Evolutionary conservation across 2,329 filamentous ascomycete species (phyloP).

Genomic region (Albifimbria verrucaria): DNA sequence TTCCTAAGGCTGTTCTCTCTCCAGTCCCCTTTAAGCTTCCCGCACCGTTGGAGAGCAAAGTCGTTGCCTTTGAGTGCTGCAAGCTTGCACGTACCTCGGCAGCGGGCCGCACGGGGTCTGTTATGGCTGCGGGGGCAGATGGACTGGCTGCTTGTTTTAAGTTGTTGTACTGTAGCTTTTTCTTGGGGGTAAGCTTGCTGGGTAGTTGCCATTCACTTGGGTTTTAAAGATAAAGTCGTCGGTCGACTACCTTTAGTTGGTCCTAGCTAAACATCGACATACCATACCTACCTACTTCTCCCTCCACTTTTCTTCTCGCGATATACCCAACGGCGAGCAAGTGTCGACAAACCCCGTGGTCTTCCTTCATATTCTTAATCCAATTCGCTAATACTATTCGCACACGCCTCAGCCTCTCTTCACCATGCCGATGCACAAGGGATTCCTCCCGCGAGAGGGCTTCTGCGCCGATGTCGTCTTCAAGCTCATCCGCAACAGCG

Average conservation of each 20-base stretch:
- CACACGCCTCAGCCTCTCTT: not conserved
- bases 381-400: too few relatives aligned
- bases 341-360: too few relatives aligned
- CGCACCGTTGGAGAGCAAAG: not conserved
- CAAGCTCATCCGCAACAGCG: slow-evolving; percentile 55
- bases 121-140: not conserved
- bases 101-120: not conserved
- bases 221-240: too few relatives aligned
- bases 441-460: slow-evolving; percentile 53
- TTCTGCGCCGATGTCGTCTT: slow-evolving; percentile 60
- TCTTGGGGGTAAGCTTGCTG: too few relatives aligned
- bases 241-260: too few relatives aligned
- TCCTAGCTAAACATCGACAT: too few relatives aligned
- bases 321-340: not conserved
- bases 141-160: not conserved
- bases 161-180: not conserved
- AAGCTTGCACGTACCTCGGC: not conserved
- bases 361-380: too few relatives aligned
- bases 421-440: slow-evolving; percentile 42
- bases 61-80: too few relatives aligned
- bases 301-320: slow-evolving; percentile 5
- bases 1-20: not conserved
- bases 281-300: not conserved
- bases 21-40: not conserved
- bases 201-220: too few relatives aligned